Evolutionary conservation across 306 rosid species (phyloP).

Genomic region (Vigna hirtella): DNA sequence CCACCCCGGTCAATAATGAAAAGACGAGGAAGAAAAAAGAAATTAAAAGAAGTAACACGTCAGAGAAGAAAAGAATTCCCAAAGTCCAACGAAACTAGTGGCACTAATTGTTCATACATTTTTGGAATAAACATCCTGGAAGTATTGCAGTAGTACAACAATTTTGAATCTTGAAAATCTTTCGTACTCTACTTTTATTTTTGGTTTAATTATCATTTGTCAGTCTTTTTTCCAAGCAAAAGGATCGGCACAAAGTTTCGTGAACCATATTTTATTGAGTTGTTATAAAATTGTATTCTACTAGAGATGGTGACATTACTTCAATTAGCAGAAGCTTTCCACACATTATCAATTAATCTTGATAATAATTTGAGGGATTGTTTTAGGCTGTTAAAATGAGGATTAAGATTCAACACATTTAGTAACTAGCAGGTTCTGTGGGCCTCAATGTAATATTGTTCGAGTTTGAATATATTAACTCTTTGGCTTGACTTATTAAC

Average conservation of each 20-base stretch:
- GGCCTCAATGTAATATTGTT: conserved; percentile 1
- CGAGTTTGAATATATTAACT: background rate
- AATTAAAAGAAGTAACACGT: background rate
- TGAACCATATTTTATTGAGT: background rate
- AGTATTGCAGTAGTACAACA: background rate
- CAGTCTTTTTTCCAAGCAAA: background rate
- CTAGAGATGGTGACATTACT: background rate
- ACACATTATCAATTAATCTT: no score
- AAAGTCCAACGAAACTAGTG: conserved; percentile 5
- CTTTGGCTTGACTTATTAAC: background rate
- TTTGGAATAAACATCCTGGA: conserved; percentile 23
- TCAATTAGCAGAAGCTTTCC: conserved; percentile 7
- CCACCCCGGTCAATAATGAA: conserved; percentile 18
- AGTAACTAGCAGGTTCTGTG: background rate
- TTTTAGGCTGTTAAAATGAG: conserved; percentile 6
- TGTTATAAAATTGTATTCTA: background rate
- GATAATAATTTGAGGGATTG: background rate
- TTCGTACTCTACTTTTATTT: background rate
- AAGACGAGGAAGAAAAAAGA: background rate
- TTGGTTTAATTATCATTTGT: background rate
- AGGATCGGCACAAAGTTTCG: background rate
- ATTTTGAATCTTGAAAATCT: background rate
- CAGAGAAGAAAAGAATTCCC: background rate
- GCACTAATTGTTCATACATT: conserved; percentile 20
- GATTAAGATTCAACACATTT: background rate